Evolutionary conservation across 106 monocot genomes (phyloP).

Genomic region (Xerophyta viscosa): DNA sequence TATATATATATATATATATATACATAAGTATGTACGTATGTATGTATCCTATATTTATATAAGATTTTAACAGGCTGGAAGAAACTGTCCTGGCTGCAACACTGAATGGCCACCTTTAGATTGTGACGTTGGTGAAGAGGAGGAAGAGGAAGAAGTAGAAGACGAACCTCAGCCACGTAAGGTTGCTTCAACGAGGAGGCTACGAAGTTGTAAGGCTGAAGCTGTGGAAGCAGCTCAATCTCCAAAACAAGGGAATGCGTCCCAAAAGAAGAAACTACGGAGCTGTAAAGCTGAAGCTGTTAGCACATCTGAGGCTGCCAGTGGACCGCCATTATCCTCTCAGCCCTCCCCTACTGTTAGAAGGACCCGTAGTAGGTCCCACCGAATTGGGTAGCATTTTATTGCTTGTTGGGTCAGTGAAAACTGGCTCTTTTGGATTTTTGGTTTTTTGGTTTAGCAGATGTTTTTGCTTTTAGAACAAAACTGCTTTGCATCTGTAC

Average conservation of each 20-base stretch:
- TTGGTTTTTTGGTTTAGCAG: no score
- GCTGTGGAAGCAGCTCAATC: slow-evolving; percentile 7
- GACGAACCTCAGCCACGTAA: slow-evolving; percentile 11
- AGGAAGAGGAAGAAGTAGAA: slow-evolving; percentile 22
- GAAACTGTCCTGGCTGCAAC: slow-evolving; percentile 63
- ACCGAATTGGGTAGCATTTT: not conserved
- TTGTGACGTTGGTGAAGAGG: slow-evolving; percentile 18
- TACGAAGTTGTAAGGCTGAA: slow-evolving; percentile 10
- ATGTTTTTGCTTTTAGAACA: no score
- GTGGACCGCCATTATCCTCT: not conserved
- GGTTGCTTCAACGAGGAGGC: slow-evolving; percentile 1
- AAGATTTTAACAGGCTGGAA: slow-evolving; percentile 33
- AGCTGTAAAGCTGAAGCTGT: slow-evolving; percentile 10
- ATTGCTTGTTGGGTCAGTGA: no score
- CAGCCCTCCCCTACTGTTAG: not conserved
- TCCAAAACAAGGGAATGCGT: not conserved
- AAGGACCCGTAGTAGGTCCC: not conserved
- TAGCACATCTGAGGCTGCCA: slow-evolving; percentile 6
- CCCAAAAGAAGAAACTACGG: slow-evolving; percentile 5
- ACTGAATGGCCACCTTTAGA: slow-evolving; percentile 44
- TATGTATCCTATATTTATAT: no score
- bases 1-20: no score
- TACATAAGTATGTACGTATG: no score
- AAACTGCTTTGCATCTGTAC: no score
- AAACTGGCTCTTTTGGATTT: no score